Base-by-base conservation (phyloP, 169 alveolate species). In the Ichthyophthirius multifiliis region DNA sequence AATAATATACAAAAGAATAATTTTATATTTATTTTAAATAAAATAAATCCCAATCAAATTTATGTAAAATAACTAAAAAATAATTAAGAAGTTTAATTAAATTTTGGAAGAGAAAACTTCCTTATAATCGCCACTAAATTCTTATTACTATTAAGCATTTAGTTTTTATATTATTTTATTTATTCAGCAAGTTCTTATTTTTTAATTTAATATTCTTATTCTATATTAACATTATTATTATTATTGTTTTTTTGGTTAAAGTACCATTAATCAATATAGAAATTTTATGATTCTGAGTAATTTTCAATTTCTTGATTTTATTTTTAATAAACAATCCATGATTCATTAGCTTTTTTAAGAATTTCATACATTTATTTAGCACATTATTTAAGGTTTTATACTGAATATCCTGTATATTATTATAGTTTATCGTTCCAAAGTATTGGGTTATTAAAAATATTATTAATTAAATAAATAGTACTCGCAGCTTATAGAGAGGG, bases 61-160 rank as follows among this genome's bases (percentile, higher is more conserved):
- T n/a, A n/a, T n/a, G n/a, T n/a, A n/a, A n/a, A n/a, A n/a, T n/a
- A n/a, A 41, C 13, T 41, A 20, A 55, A 20, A 15, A 27, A 30
- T 20, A 55, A 9, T 55, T 55, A 5, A 27, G 73, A 47, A 10
- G 83, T 86, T 34, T 83, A 90, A 13, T 44, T 16, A 74, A 75
- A 87, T 41, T 80, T 78, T 15, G 90, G 67, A 0, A 87, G 74
- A 20, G 92, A 43, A 74, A 87, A 87, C 83, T 87, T 87, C 75
- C 84, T 83, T 65, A 65, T 87, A 9, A 65, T 88, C 2, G 92
- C 89, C 20, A 75, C 16, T 13, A 87, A 67, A 6, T 62, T 67
- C 16, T 67, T 67, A 34, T 34, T 67, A 16, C 30, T 67, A 3
- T 30, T 35, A 7, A 67, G 75, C 35, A 65, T 13, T 34, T 30